A percentile compares a stretch with the other conserved stretches of the same genome.
These are phyloP conservation scores for Termitomyces sp. DNA, from an alignment of 1,284 basidiomycete genomes.

Conservation along the genomic window DNA sequence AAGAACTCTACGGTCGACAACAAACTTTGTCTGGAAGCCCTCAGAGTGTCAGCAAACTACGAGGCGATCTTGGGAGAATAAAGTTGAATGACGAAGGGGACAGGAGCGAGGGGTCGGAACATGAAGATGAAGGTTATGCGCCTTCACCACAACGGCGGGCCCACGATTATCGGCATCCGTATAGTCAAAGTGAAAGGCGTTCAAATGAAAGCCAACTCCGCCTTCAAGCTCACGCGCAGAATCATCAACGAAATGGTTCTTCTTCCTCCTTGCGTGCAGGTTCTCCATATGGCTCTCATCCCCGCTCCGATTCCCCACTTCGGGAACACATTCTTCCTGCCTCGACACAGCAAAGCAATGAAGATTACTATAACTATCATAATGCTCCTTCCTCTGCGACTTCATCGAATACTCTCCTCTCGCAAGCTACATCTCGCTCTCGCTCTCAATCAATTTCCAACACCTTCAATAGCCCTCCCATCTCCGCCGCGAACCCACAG, in stretches of 20 bases:
- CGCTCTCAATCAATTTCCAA: conserved; percentile 45
- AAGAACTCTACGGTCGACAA: conserved; percentile 40
- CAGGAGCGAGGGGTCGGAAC: conserved; percentile 52
- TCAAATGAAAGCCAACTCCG: conserved; percentile 31
- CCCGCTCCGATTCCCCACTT: conserved; percentile 40
- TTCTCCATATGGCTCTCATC: conserved; percentile 31
- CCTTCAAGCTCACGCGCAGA: conserved; percentile 38
- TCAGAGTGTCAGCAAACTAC: conserved; percentile 36
- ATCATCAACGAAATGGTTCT: conserved; percentile 48
- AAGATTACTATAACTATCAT: conserved; percentile 22
- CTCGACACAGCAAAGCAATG: conserved; percentile 27
- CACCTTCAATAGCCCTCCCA: conserved; percentile 60
- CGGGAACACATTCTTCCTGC: conserved; percentile 24
- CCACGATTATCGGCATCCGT: conserved; percentile 29
- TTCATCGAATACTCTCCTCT: conserved; percentile 42
- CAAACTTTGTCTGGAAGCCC: conserved; percentile 23
- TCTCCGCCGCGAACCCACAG: conserved; percentile 70
- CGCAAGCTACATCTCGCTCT: conserved; percentile 44
- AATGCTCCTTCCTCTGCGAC: conserved; percentile 30
- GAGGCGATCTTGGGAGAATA: conserved; percentile 44
- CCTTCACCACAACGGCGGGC: conserved; percentile 34
- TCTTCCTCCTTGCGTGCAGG: conserved; percentile 37
- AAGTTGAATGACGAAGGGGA: conserved; percentile 36
- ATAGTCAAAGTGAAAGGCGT: conserved; percentile 23
- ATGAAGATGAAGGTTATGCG: conserved; percentile 53